A percentile compares a stretch with the other conserved stretches of the same genome.
These are phyloP conservation scores for Aspergillus neotritici DNA, from an alignment of 2,329 filamentous ascomycete species.

Conservation along the genomic window DNA sequence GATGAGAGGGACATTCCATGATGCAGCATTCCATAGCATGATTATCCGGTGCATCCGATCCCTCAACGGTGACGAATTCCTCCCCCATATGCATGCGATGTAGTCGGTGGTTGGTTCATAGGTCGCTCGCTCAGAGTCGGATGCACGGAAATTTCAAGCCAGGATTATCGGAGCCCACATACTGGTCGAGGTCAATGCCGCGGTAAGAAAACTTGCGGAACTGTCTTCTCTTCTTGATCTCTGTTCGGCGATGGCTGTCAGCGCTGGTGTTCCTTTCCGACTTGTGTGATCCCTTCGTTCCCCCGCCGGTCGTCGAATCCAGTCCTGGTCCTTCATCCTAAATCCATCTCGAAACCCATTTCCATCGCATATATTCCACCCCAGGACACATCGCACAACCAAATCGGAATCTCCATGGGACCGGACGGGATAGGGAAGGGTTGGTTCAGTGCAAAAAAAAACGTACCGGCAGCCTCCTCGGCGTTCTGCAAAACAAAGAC, in stretches of 20 bases:
- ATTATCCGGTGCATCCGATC: too few species aligned
- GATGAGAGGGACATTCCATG: constrained; percentile 21
- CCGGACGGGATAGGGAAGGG: constrained; percentile 10
- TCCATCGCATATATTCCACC: constrained; percentile 2
- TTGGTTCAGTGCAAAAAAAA: constrained; percentile 15
- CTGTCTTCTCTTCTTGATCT: constrained; percentile 99
- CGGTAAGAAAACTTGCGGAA: constrained; percentile 99
- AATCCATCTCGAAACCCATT: constrained; percentile 15
- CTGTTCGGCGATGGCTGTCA: constrained; percentile 45
- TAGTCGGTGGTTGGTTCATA: too few species aligned
- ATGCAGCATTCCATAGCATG: too few species aligned
- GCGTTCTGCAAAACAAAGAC: constrained; percentile 62
- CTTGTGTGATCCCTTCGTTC: constrained; percentile 12
- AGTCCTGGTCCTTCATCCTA: constrained; percentile 7
- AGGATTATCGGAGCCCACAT: constrained; percentile 45
- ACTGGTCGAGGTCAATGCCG: constrained; percentile 99
- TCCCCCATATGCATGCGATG: too few species aligned
- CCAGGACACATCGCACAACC: constrained; percentile 2
- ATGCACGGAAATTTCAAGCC: constrained; percentile 5
- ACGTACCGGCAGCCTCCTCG: constrained; percentile 83
- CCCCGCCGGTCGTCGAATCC: constrained; percentile 4
- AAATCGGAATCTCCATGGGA: constrained; percentile 3
- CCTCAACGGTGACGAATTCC: too few species aligned
- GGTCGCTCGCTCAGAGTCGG: constrained; percentile 15
- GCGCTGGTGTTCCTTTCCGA: constrained; percentile 16